phyloP scores from a whole-genome alignment of 2,329 filamentous ascomycete species.

The Paraphoma sp. region DNA sequence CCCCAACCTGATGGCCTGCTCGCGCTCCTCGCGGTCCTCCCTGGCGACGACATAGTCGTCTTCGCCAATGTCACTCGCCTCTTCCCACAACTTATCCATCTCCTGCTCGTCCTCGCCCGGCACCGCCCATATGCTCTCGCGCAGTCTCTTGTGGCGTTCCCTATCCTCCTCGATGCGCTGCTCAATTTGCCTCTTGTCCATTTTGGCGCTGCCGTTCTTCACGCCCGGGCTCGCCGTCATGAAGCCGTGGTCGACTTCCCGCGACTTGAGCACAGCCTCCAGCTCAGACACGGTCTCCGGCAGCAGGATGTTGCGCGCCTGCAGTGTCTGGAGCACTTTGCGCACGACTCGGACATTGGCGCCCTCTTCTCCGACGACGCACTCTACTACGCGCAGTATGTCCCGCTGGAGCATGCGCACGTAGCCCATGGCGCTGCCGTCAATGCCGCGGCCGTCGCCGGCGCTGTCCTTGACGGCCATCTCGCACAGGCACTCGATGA shows the following conservation, averaged over 20 bases:
- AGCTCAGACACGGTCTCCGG: slow-evolving; percentile 78
- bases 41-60: slow-evolving; percentile 80
- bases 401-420: slow-evolving; percentile 95
- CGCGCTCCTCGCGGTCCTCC: slow-evolving; percentile 72
- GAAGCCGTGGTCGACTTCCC: slow-evolving; percentile 61
- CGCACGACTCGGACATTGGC: slow-evolving; percentile 94
- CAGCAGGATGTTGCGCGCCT: slow-evolving; percentile 75
- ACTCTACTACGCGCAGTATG: slow-evolving; percentile 88
- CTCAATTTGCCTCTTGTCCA: slow-evolving; percentile 90
- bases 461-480: slow-evolving; percentile 78
- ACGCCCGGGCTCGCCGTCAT: slow-evolving; percentile 21
- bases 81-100: slow-evolving; percentile 83
- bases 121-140: slow-evolving; percentile 94
- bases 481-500: slow-evolving; percentile 94
- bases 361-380: slow-evolving; percentile 86
- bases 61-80: slow-evolving; percentile 83
- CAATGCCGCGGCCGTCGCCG: slow-evolving; percentile 72
- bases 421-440: slow-evolving; percentile 72
- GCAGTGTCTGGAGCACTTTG: slow-evolving; percentile 76
- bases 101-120: slow-evolving; percentile 68
- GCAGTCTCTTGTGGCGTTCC: slow-evolving; percentile 87
- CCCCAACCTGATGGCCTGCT: slow-evolving; percentile 53
- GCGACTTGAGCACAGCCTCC: slow-evolving; percentile 80
- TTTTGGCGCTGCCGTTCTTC: slow-evolving; percentile 52
- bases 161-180: slow-evolving; percentile 97